A percentile compares a stretch with the other conserved stretches of the same genome.
These are phyloP conservation scores for Pseudomassariella vexata DNA, from an alignment of 2,329 filamentous ascomycete species.

Conservation along the genomic window DNA sequence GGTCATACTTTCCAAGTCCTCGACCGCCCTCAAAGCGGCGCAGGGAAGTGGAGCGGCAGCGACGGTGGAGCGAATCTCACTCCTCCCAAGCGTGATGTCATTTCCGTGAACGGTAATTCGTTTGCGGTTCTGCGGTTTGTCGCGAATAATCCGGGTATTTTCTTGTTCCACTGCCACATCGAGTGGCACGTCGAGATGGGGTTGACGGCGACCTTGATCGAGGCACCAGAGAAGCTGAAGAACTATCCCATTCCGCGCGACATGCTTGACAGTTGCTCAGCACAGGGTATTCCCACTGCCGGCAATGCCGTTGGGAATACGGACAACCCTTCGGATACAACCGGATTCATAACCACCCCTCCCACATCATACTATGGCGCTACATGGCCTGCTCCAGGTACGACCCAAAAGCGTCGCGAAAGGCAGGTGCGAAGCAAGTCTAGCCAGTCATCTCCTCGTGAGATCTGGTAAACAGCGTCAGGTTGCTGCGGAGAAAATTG, in stretches of 20 bases:
- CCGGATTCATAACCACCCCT: constrained; percentile 21
- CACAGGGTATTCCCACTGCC: constrained; percentile 36
- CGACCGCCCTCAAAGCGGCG: constrained; percentile 27
- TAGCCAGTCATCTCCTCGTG: too few species aligned
- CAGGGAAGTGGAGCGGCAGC: constrained; percentile 29
- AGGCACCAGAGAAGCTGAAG: constrained; percentile 52
- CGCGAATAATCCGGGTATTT: constrained; percentile 48
- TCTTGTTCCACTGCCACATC: constrained; percentile 54
- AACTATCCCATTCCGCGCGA: constrained; percentile 50
- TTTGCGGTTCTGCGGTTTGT: constrained; percentile 46
- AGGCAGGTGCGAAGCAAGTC: too few species aligned
- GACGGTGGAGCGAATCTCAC: constrained; percentile 19
- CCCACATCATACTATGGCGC: constrained; percentile 13
- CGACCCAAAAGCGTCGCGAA: too few species aligned
- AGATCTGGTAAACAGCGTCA: too few species aligned
- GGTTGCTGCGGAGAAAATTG: too few species aligned
- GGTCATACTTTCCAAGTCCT: constrained; percentile 52
- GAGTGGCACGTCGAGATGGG: constrained; percentile 58
- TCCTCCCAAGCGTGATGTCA: constrained; percentile 30
- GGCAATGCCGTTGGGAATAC: constrained; percentile 61
- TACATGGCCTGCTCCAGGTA: constrained; percentile 1
- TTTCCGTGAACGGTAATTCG: constrained; percentile 32
- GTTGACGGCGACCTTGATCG: constrained; percentile 48
- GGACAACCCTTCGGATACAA: constrained; percentile 17
- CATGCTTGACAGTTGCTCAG: constrained; percentile 44